Conservation (phyloP, 345 rosid species). For the Hypericum androsaemum region DNA sequence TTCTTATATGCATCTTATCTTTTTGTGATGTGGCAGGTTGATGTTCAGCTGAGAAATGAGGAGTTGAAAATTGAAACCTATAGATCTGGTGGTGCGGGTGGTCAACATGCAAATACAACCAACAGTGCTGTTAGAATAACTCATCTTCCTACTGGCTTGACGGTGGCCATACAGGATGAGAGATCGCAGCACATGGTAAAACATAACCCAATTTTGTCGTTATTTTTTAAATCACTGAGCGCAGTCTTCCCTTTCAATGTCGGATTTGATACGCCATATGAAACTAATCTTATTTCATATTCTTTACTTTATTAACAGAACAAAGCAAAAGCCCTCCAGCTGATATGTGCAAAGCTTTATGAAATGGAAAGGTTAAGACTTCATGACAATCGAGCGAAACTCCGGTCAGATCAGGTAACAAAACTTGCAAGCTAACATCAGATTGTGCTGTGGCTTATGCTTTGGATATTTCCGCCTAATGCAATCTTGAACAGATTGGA, state of each 20-base stretch:
- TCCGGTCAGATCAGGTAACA: slow-evolving; percentile 80
- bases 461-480: slow-evolving; percentile 7
- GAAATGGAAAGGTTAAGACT: slow-evolving; percentile 82
- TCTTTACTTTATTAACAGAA: slow-evolving; percentile 35
- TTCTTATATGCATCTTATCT: background rate
- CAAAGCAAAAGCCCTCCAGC: slow-evolving; percentile 85
- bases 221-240: too few relatives aligned
- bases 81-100: slow-evolving; percentile 87
- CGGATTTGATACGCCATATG: too few relatives aligned
- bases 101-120: slow-evolving; percentile 90
- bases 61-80: slow-evolving; percentile 87
- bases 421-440: background rate
- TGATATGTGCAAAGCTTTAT: slow-evolving; percentile 84
- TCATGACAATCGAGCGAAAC: slow-evolving; percentile 58
- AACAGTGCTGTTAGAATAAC: slow-evolving; percentile 88
- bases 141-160: slow-evolving; percentile 69
- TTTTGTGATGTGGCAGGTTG: slow-evolving; percentile 45
- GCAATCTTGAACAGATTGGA: slow-evolving; percentile 53
- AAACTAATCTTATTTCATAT: too few relatives aligned
- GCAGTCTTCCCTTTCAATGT: too few relatives aligned
- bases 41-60: slow-evolving; percentile 83
- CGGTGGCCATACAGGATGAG: slow-evolving; percentile 88
- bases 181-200: slow-evolving; percentile 94
- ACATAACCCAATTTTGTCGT: background rate
- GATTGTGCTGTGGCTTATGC: background rate